Evolutionary conservation across 2,329 filamentous ascomycete species (phyloP), one percentile per base, ranked within the genome.

Genomic region (Ceratocystis ficicola): DNA sequence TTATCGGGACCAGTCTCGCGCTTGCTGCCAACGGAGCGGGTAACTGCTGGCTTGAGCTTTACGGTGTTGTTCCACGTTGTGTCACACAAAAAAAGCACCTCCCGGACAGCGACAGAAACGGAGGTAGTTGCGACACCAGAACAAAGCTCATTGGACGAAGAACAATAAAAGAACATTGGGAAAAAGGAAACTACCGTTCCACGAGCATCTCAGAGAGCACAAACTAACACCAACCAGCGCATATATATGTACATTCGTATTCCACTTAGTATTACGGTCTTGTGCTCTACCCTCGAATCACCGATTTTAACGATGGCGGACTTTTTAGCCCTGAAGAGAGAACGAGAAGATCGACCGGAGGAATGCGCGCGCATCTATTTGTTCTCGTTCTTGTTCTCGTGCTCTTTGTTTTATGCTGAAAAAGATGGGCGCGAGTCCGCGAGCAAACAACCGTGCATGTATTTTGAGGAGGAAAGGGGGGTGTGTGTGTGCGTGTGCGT

Each of bases 101-200:
- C 28, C 52, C 25, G 52, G 52, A 59, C 7, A 17, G 25, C 52
- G 28, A 32, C 7, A 30, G 28, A 59, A 59, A 59, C 52, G 52
- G 32, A 59, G 52, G 52, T 2, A 59, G 28, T 32, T 59, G 52
- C 52, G 15, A 57, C 52, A 32, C 52, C 15, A 30, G 8, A 59
- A 32, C 28, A 59, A 59, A 59, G 52, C 2, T 3, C 52, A 59
- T 59, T 59, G 52, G 52, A 59, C 17, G 52, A 59, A 59, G 28
- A 59, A 30, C 15, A 17, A 59, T 28, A n/a, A 32, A 59, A 30
- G 32, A 36, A 36, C 32, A 36, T 12, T 36, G 32, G 10, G 32
- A 28, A 59, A 59, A 59, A 17, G 52, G 52, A 59, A 59, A 30
- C n/a, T 59, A 17, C 52, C 10, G 15, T 15, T 7, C 2, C 28